Conservation (phyloP, 2,329 filamentous ascomycete species). For the Chrysosphaeria jannelii region DNA sequence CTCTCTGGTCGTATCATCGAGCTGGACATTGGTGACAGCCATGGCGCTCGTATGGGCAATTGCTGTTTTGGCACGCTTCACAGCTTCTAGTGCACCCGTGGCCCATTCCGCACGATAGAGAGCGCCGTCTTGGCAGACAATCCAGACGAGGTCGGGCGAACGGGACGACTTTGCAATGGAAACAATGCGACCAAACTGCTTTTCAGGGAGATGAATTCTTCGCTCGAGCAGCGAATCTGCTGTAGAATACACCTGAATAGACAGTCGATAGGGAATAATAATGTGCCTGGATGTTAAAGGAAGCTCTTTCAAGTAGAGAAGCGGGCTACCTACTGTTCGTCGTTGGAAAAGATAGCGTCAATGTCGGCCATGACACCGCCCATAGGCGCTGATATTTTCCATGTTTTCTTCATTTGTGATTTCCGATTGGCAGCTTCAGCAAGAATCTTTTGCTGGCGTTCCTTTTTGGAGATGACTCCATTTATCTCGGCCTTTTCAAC, state of each 20-base stretch:
- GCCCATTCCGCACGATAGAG: conserved; percentile 29
- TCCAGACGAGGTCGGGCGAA: conserved; percentile 21
- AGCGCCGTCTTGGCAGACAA: conserved; percentile 24
- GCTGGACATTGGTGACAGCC: conserved; percentile 11
- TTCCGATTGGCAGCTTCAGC: neutral
- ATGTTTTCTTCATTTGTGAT: conserved; percentile 8
- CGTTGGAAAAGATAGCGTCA: conserved; percentile 27
- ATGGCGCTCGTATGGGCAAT: conserved; percentile 7
- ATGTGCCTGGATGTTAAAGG: conserved; percentile 18
- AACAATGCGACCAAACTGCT: conserved; percentile 9
- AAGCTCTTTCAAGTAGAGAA: neutral
- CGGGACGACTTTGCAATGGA: conserved; percentile 12
- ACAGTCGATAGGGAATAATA: conserved; percentile 42
- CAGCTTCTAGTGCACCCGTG: conserved; percentile 12
- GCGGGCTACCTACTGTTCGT: conserved; percentile 22
- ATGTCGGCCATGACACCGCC: conserved; percentile 33
- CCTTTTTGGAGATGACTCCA: no score
- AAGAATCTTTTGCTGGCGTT: neutral
- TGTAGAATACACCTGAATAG: conserved; percentile 55
- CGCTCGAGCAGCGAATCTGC: conserved; percentile 54
- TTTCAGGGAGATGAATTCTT: conserved; percentile 25
- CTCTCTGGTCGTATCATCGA: conserved; percentile 12
- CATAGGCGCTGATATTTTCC: conserved; percentile 32
- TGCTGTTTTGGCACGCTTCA: conserved; percentile 10
- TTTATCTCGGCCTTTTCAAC: no score